Conservation (phyloP, 257 asterid genomes). For the Craterostigma plantagineum region DNA sequence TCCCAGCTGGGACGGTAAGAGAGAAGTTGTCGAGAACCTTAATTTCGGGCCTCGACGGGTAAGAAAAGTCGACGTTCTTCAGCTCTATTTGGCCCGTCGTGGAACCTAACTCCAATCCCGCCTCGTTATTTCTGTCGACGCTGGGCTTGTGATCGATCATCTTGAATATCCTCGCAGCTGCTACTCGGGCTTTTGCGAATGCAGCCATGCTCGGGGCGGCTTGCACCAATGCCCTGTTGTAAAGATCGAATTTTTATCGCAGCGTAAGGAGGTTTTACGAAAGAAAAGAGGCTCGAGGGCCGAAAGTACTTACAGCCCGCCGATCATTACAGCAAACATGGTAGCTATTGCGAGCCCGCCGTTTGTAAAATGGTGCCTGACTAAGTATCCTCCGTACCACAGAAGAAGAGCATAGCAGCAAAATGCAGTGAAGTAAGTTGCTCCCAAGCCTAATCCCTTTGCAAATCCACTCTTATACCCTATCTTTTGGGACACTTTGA, state of each 20-base stretch:
- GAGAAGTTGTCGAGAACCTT: slow-evolving; percentile 37
- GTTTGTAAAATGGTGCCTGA: slow-evolving; percentile 58
- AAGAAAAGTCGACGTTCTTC: slow-evolving; percentile 39
- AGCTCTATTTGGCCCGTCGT: slow-evolving; percentile 52
- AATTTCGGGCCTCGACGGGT: slow-evolving; percentile 62
- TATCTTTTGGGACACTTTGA: slow-evolving; percentile 35
- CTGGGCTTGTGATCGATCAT: slow-evolving; percentile 52
- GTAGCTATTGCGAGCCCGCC: slow-evolving; percentile 80
- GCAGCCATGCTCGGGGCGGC: slow-evolving; percentile 69
- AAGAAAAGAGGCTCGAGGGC: neutral
- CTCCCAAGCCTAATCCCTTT: slow-evolving; percentile 58
- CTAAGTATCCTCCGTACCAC: slow-evolving; percentile 72
- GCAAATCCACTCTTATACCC: slow-evolving; percentile 56
- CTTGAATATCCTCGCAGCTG: slow-evolving; percentile 52
- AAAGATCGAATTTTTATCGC: neutral
- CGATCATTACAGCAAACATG: slow-evolving; percentile 75
- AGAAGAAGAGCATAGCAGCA: slow-evolving; percentile 60
- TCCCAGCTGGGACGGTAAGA: slow-evolving; percentile 54
- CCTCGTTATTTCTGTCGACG: slow-evolving; percentile 24
- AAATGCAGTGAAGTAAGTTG: slow-evolving; percentile 59
- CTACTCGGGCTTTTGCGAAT: slow-evolving; percentile 65
- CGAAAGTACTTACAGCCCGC: slow-evolving; percentile 43
- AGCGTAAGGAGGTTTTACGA: neutral
- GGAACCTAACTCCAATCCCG: slow-evolving; percentile 48
- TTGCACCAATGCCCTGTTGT: slow-evolving; percentile 53